phyloP scores from a whole-genome alignment of 208 protist species.

The Crithidia sp. region DNA sequence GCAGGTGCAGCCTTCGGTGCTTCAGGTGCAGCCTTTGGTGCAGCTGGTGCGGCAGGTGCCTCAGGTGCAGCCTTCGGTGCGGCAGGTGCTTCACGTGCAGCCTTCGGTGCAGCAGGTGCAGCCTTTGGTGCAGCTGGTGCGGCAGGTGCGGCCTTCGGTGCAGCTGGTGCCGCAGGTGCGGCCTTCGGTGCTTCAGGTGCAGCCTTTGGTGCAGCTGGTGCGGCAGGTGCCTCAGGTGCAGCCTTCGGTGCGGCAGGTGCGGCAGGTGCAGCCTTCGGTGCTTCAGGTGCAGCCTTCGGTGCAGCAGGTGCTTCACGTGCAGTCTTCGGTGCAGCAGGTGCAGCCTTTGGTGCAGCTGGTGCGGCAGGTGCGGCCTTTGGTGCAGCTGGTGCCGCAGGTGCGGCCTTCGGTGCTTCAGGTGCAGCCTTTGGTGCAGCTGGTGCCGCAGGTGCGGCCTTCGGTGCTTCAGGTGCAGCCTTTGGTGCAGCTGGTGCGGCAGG shows the following conservation, averaged over 20 bases:
- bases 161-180: constrained; percentile 4
- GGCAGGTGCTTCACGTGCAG: too few species aligned
- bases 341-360: constrained; percentile 20
- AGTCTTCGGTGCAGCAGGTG: constrained; percentile 6
- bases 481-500: neutral
- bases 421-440: constrained; percentile 16
- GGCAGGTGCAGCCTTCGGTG: constrained; percentile 25
- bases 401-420: constrained; percentile 12
- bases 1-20: too few species aligned
- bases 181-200: constrained; percentile 14
- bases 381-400: constrained; percentile 4
- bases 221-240: constrained; percentile 1
- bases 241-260: constrained; percentile 3
- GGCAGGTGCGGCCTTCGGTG: constrained; percentile 3
- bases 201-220: constrained; percentile 6
- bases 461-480: constrained; percentile 6
- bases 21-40: too few species aligned
- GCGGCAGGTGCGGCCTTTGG: constrained; percentile 20
- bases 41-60: too few species aligned
- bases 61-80: too few species aligned
- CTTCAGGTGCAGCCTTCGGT: constrained; percentile 22
- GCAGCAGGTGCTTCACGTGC: constrained; percentile 16
- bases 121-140: constrained; percentile 19
- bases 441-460: constrained; percentile 26
- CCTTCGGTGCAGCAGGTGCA: constrained; percentile 11